phyloP scores from a whole-genome alignment of 345 rosid species.

The Populus tremula region DNA sequence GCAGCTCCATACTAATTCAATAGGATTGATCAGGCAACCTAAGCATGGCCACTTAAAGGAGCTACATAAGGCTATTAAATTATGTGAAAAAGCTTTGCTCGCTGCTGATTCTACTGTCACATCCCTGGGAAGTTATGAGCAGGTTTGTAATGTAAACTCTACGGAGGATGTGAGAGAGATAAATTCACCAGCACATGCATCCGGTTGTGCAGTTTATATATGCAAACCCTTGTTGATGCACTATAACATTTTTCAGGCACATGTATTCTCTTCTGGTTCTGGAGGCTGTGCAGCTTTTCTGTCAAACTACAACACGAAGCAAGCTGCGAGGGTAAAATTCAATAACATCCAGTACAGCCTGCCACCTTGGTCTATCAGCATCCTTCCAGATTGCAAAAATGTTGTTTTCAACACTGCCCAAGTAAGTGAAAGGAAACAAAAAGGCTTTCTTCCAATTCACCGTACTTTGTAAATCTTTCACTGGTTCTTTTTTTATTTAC shows the following conservation, averaged over 20 bases:
- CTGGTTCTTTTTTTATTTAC: no score
- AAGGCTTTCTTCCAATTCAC: no score
- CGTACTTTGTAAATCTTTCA: no score
- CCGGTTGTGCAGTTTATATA: neutral
- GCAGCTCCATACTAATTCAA: neutral
- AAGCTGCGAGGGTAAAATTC: constrained; percentile 18
- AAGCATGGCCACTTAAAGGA: constrained; percentile 30
- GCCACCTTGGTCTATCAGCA: constrained; percentile 35
- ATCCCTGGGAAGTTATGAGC: constrained; percentile 14
- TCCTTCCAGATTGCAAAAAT: constrained; percentile 33
- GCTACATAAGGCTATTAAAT: constrained; percentile 25
- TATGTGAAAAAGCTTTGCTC: constrained; percentile 24
- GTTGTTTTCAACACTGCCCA: constrained; percentile 31
- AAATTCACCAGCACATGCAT: neutral
- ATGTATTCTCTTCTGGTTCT: constrained; percentile 24
- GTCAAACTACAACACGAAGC: constrained; percentile 16
- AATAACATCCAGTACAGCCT: constrained; percentile 22
- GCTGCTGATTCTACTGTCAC: constrained; percentile 19
- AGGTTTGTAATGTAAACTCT: constrained; percentile 10
- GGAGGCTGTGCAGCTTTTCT: constrained; percentile 37
- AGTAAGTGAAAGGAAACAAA: constrained; percentile 7
- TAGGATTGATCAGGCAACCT: constrained; percentile 30
- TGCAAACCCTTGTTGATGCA: neutral
- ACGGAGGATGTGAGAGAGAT: neutral
- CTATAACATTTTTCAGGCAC: constrained; percentile 14